phyloP scores from a whole-genome alignment of 352 stramenopile genomes.

The Elongisporangium senticosum region DNA sequence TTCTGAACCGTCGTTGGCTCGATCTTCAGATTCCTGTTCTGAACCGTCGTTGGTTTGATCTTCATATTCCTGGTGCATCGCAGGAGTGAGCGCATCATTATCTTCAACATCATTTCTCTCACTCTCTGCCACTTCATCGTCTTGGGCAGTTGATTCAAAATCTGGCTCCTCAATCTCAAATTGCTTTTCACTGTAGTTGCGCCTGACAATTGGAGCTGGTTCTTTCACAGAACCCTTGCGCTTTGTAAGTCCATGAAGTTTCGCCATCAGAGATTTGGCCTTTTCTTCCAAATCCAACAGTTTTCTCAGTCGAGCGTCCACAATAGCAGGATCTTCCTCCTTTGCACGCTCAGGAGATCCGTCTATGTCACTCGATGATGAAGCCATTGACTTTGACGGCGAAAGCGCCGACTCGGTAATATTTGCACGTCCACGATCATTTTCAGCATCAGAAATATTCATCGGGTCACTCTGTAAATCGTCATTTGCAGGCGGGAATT shows the following conservation, averaged over 20 bases:
- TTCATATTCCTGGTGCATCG: not conserved
- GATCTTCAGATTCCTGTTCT: not conserved
- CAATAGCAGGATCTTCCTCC: not conserved
- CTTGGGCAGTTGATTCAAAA: not conserved
- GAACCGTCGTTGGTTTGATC: too few species aligned
- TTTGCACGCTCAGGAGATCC: not conserved
- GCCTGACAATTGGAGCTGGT: conserved; percentile 11
- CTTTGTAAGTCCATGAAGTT: conserved; percentile 23
- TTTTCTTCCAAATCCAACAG: not conserved
- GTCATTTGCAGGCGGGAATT: not conserved
- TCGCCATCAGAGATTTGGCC: conserved; percentile 11
- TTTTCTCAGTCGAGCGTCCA: not conserved
- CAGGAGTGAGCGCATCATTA: not conserved
- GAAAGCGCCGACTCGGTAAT: not conserved
- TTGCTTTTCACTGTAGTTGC: conserved; percentile 8
- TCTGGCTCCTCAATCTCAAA: not conserved
- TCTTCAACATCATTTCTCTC: not conserved
- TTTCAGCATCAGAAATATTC: conserved; percentile 7
- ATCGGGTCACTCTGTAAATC: not conserved
- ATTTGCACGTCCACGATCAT: conserved; percentile 15
- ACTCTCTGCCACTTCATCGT: not conserved
- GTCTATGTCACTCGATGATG: not conserved
- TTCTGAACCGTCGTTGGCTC: not conserved
- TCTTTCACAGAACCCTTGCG: conserved; percentile 9
- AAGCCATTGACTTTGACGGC: not conserved